Base-by-base conservation (phyloP, 2,329 filamentous ascomycete genomes). In the Thermomyces lanuginosus region DNA sequence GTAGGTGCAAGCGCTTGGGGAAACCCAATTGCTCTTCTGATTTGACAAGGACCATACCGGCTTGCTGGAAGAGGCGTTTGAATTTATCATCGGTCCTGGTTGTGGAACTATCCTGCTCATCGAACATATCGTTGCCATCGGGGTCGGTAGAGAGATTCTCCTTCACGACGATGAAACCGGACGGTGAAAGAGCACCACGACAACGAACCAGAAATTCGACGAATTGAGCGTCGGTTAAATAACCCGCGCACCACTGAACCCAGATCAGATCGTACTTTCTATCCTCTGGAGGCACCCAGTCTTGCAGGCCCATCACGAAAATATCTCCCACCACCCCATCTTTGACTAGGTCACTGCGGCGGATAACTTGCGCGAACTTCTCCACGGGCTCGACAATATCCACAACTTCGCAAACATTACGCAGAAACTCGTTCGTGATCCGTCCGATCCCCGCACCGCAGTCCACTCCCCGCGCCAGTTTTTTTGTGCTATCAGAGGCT, bases 201-300 rank as follows among this genome's bases (percentile, higher is more conserved):
- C 79, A 79, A 14, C 69, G 61, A 30, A 55, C 40, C 9, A 93
- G 52, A 42, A 75, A 92, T 2, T 56, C 56, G 1, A 77, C 59
- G 3, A 93, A 47, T 47, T 91, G 72, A 5, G 52, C 53, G 45
- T 92, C 82, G 0, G 69, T 82, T 29, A 92, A 57, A 49, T 93
- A 76, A 13, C 80, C 77, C 5, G 86, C 53, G 50, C 83, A 93
- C 83, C 84, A 92, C 51, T 93, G 84, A 27, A 69, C 76, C 80
- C 81, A 92, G 34, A 93, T 72, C 23, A 92, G 50, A 46, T 84
- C 76, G 51, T 93, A 93, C 25, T 54, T 48, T 6, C 51, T n/a
- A n/a, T n/a, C n/a, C n/a, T 51, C 26, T 36, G 35, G 10, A 4
- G 49, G 54, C 1, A 64, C 59, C 80, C 80, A 91, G 15, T 66